phyloP scores from a whole-genome alignment of 768 basidiomycete genomes.

The Boletus subparvulus region DNA sequence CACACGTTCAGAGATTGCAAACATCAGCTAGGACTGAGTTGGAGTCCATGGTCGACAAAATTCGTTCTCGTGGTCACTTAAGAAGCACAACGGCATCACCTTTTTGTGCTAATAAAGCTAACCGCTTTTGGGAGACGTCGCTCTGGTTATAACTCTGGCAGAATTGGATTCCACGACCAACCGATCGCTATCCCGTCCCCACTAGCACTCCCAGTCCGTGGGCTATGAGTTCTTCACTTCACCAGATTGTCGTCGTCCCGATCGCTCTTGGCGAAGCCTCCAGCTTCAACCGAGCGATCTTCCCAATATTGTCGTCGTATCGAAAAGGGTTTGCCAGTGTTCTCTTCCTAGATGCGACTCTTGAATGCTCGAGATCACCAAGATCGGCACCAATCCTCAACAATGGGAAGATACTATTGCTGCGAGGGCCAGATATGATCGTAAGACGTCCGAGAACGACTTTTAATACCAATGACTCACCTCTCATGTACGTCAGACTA shows the following conservation, averaged over 20 bases:
- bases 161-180: neutral
- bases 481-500: neutral
- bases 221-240: neutral
- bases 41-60: too few relatives aligned
- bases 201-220: neutral
- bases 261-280: slow-evolving; percentile 6
- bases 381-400: too few relatives aligned
- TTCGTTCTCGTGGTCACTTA: neutral
- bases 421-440: neutral
- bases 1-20: too few relatives aligned
- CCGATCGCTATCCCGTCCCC: neutral
- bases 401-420: neutral
- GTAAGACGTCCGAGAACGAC: neutral
- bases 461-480: neutral
- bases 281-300: slow-evolving; percentile 2
- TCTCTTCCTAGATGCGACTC: slow-evolving; percentile 7
- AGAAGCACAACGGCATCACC: neutral
- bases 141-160: neutral
- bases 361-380: too few relatives aligned
- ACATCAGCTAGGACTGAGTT: too few relatives aligned
- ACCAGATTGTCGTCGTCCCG: slow-evolving; percentile 2
- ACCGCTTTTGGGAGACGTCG: neutral
- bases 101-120: neutral
- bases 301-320: slow-evolving; percentile 6
- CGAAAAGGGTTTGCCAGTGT: neutral